Percentiles rank a stretch among this genome's conserved stretches.
Evolutionary conservation across 495 filamentous ascomycete genomes (phyloP).

Genomic region (Ramalina intermedia): DNA sequence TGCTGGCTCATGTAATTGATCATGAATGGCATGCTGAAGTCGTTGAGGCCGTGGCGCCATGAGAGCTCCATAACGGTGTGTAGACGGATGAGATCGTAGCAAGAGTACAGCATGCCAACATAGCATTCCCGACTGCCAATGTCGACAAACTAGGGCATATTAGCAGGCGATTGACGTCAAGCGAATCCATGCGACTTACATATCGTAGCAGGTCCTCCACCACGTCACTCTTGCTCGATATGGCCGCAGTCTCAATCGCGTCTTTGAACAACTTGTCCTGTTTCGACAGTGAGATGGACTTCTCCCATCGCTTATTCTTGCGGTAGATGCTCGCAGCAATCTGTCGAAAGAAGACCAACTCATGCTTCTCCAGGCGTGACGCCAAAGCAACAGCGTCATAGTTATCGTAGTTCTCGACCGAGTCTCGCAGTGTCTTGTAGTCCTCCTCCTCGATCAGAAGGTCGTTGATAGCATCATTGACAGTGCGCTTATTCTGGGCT

Average conservation of each 20-base stretch:
- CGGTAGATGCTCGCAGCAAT: constrained; percentile 97
- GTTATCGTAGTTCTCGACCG: constrained; percentile 97
- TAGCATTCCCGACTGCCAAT: constrained; percentile 99
- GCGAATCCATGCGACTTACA: constrained; percentile 45
- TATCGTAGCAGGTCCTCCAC: constrained; percentile 93
- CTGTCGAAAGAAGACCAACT: constrained; percentile 98
- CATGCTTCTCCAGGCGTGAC: constrained; percentile 84
- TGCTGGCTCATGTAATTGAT: constrained; percentile 94
- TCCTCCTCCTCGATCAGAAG: constrained; percentile 97
- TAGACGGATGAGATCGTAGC: constrained; percentile 91
- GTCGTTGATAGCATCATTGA: constrained; percentile 98
- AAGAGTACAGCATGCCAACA: constrained; percentile 96
- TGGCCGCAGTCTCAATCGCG: constrained; percentile 97
- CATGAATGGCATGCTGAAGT: constrained; percentile 99
- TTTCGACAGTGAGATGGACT: constrained; percentile 96
- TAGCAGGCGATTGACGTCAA: constrained; percentile 3
- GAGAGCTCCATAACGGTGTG: constrained; percentile 90
- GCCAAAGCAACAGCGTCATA: constrained; percentile 96
- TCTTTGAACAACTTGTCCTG: constrained; percentile 99
- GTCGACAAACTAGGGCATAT: constrained; percentile 69
- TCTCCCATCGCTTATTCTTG: constrained; percentile 99
- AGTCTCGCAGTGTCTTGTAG: constrained; percentile 95
- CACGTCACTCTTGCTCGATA: constrained; percentile 76
- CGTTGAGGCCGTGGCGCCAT: constrained; percentile 86
- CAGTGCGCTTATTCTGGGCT: constrained; percentile 89